A percentile compares a stretch with the other conserved stretches of the same genome.
Conservation (phyloP, 2,329 filamentous ascomycete species). For the Diaporthe australafricana region DNA sequence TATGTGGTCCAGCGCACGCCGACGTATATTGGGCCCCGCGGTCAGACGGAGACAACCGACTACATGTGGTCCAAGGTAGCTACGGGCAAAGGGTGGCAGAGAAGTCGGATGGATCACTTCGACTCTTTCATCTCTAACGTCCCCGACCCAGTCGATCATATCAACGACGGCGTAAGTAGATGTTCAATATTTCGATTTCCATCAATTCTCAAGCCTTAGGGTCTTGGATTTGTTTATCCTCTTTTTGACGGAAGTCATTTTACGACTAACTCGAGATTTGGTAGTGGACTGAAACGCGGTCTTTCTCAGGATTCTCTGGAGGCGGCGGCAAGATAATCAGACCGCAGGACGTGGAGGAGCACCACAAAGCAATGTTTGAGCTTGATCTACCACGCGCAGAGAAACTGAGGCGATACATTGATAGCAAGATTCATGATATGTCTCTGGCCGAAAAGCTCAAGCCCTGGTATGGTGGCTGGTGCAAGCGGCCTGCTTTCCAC, state of each 20-base stretch:
- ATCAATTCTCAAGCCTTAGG: background rate
- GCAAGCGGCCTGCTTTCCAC: slow-evolving; percentile 12
- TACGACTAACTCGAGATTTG: background rate
- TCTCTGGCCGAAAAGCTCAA: slow-evolving; percentile 6
- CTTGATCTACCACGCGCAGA: background rate
- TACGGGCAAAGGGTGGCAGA: background rate
- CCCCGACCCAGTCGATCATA: background rate
- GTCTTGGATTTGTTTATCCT: too few species aligned
- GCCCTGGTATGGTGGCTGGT: slow-evolving; percentile 13
- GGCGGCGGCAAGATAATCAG: background rate
- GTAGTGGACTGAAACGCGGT: background rate
- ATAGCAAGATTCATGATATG: background rate
- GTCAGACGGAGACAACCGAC: background rate
- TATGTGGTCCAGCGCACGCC: slow-evolving; percentile 79
- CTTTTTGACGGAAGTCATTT: background rate
- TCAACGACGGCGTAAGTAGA: background rate
- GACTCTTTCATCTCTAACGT: slow-evolving; percentile 1
- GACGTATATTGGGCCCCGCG: slow-evolving; percentile 59
- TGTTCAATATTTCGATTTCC: rapidly evolving
- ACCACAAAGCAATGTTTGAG: background rate
- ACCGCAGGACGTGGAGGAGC: background rate
- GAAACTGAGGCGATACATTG: background rate
- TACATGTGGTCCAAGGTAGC: background rate
- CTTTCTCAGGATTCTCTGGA: background rate
- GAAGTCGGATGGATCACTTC: background rate